Evolutionary conservation across 2,329 filamentous ascomycete genomes (phyloP).

Genomic region (Akanthomyces uredinophilus): DNA sequence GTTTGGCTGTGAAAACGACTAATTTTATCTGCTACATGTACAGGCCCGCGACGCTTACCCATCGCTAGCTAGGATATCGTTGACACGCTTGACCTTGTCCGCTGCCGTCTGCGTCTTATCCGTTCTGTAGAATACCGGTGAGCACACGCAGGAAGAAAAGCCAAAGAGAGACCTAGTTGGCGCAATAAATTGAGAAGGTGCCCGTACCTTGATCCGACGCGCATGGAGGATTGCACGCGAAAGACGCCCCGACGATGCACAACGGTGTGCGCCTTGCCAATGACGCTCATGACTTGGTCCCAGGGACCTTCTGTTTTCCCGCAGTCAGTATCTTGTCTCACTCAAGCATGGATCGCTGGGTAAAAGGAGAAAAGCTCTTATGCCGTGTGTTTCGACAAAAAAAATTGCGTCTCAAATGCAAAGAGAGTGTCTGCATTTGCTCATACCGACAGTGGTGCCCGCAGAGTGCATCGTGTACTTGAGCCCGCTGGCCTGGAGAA

Average conservation of each 20-base stretch:
- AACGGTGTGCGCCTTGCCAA: slow-evolving; percentile 78
- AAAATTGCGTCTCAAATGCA: too few species aligned
- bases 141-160: not conserved
- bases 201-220: slow-evolving; percentile 67
- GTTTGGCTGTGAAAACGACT: not conserved
- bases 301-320: slow-evolving; percentile 71
- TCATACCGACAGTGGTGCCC: slow-evolving; percentile 79
- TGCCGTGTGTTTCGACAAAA: too few species aligned
- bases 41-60: not conserved
- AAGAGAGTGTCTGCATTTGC: too few species aligned
- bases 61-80: slow-evolving; percentile 41
- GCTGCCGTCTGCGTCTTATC: slow-evolving; percentile 79
- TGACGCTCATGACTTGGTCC: slow-evolving; percentile 78
- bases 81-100: slow-evolving; percentile 68
- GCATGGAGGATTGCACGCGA: slow-evolving; percentile 83
- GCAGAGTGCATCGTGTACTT: slow-evolving; percentile 88
- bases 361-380: not conserved
- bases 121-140: slow-evolving; percentile 47
- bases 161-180: not conserved
- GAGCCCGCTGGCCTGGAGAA: slow-evolving; percentile 75
- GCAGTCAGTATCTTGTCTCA: not conserved
- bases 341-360: not conserved
- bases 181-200: not conserved
- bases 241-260: slow-evolving; percentile 73
- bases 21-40: not conserved